Base-by-base conservation (phyloP, 306 rosid species). In the Delonix regia region DNA sequence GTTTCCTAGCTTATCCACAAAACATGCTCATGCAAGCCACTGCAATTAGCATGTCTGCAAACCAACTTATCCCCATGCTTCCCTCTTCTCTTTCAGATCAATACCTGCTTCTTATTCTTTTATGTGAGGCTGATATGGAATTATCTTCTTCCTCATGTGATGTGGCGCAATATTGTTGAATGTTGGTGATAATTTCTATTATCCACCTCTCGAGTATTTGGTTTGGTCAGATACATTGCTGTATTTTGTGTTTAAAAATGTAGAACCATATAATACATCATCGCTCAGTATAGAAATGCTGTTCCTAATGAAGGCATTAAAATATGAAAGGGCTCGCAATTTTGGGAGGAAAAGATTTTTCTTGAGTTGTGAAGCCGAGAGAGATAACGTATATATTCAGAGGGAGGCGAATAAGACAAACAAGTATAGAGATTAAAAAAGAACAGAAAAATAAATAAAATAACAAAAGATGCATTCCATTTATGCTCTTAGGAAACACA, bases 401-500 rank as follows among this genome's bases (percentile, higher is more conserved):
- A 55, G 71, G 55, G 27, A 61, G 75, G 83, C n/a, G 47, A 78
- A 76, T 72, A 85, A 56, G 87, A 86, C 86, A 79, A 69, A 69
- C 8, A 27, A 85, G 53, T 59, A 41, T 25, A 67, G 76, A 52
- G 75, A 65, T 34, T 45, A 39, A 61, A 44, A 34, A 27, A 39
- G 7, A n/a, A 19, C 10, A 0, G n/a, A 27, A 34, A 30, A 79
- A 79, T 0, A 81, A 72, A 81, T 73, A 77, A 0, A 81, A 72
- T 75, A 69, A 7, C 34, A 66, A 72, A 82, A 82, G 82, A 78
- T 83, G 83, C 83, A 80, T 85, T 65, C 72, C 65, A n/a, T 69
- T 69, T 78, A 82, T 59, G 69, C 65, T 81, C 83, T 60, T 71
- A 73, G 87, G 85, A 80, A 88, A 81, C 88, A 79, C 49, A 81